Evolutionary conservation across 108 stramenopile genomes (phyloP).

Genomic region (Cylindrotheca closterium): DNA sequence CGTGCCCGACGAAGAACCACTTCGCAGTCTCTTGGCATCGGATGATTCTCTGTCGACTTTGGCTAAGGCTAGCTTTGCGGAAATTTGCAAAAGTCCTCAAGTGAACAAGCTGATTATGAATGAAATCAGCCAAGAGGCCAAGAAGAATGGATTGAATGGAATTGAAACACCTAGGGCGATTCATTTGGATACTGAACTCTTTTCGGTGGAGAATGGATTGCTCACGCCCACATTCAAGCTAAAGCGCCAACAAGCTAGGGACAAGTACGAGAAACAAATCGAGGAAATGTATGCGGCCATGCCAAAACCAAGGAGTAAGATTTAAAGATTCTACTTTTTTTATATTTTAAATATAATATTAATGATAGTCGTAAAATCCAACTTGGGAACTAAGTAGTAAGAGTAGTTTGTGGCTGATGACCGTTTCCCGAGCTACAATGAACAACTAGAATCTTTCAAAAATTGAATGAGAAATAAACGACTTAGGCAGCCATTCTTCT

Average conservation of each 20-base stretch:
- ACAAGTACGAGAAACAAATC: conserved; percentile 78
- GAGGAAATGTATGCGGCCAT: conserved; percentile 76
- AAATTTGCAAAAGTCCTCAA: conserved; percentile 66
- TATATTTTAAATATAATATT: no score
- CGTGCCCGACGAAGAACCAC: conserved; percentile 92
- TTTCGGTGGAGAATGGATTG: conserved; percentile 81
- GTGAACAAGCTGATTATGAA: conserved; percentile 58
- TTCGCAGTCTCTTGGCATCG: conserved; percentile 48
- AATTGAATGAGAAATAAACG: no score
- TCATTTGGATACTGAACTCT: conserved; percentile 75
- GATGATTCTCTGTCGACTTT: conserved; percentile 26
- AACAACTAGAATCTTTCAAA: no score
- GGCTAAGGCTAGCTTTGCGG: conserved; percentile 49
- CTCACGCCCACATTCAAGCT: conserved; percentile 96
- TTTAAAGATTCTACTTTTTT: no score
- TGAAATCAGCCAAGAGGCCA: conserved; percentile 62
- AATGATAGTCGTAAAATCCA: no score
- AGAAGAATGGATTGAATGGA: conserved; percentile 81
- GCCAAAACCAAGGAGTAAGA: conserved; percentile 48
- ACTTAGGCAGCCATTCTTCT: conserved; percentile 79
- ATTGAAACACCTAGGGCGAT: conserved; percentile 89
- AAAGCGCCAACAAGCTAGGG: conserved; percentile 81
- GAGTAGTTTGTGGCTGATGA: no score
- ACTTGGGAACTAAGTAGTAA: no score
- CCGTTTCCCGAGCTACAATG: no score